A percentile compares a stretch with the other conserved stretches of the same genome.
Evolutionary conservation across 495 filamentous ascomycete species (phyloP).

Genomic region (Sordaria brevicollis): DNA sequence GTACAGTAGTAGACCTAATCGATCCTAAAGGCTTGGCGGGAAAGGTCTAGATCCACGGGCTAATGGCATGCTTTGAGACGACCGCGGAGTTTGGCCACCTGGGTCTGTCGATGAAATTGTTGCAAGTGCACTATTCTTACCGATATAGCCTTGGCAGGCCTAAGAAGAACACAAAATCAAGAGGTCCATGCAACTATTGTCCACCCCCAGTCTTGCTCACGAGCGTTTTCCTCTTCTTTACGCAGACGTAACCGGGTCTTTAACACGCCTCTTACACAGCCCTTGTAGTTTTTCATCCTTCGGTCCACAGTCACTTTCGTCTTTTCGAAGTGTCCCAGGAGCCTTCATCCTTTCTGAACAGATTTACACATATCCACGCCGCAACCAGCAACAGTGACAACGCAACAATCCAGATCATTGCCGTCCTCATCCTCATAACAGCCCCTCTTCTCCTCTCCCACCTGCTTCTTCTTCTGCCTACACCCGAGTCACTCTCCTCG

Average conservation of each 20-base stretch:
- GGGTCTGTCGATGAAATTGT: background rate
- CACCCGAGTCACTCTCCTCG: background rate
- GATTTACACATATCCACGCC: background rate
- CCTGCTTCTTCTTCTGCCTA: background rate
- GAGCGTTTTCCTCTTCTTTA: background rate
- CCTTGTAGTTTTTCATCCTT: background rate
- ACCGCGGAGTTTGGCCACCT: background rate
- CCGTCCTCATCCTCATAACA: background rate
- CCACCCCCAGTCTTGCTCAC: background rate
- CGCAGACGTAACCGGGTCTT: background rate
- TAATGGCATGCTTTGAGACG: background rate
- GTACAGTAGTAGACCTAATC: background rate
- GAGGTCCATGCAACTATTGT: background rate
- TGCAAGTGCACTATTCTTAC: background rate
- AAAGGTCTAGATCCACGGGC: background rate
- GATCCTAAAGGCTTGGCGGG: background rate
- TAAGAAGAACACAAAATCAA: background rate
- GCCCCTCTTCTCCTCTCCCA: background rate
- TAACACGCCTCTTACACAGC: background rate
- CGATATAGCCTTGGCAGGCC: background rate
- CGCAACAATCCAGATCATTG: background rate
- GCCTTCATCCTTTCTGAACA: background rate
- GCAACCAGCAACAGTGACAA: background rate
- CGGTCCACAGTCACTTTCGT: background rate
- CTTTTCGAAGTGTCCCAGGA: background rate